phyloP scores from a whole-genome alignment of 225 moss, liverwort and hornwort species.

The Marchantia paleacea region DNA sequence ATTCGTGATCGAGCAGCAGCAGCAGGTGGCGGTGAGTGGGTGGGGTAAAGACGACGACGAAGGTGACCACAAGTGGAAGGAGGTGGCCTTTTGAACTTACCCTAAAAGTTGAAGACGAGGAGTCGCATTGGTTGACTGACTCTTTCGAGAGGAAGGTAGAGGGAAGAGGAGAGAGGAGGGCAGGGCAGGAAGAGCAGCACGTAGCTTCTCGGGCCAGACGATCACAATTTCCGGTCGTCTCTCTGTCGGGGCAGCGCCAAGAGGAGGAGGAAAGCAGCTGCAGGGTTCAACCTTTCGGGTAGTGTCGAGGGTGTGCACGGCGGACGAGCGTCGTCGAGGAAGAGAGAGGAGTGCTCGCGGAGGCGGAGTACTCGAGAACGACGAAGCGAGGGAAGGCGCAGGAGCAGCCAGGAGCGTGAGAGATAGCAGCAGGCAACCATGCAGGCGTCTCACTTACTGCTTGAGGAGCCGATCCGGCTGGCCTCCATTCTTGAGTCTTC shows the following conservation, averaged over 20 bases:
- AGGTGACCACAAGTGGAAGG: neutral
- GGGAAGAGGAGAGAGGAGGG: neutral
- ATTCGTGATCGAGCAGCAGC: neutral
- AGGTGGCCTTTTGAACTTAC: slow-evolving; percentile 18
- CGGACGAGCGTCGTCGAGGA: too few relatives aligned
- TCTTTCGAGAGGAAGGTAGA: neutral
- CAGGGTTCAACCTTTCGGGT: neutral
- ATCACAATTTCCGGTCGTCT: slow-evolving; percentile 6
- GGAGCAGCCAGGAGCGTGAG: slow-evolving; percentile 3
- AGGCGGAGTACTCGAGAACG: neutral
- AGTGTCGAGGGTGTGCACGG: neutral
- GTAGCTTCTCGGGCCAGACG: slow-evolving; percentile 1
- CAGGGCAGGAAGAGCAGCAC: neutral
- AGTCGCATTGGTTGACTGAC: slow-evolving; percentile 23
- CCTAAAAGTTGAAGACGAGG: slow-evolving; percentile 23
- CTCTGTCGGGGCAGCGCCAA: neutral
- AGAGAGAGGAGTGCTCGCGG: neutral
- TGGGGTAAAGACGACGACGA: neutral
- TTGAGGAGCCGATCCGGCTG: slow-evolving; percentile 98
- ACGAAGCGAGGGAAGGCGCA: neutral
- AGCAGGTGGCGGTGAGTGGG: neutral
- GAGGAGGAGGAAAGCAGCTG: neutral
- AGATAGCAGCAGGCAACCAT: slow-evolving; percentile 32
- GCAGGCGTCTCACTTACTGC: slow-evolving; percentile 80
- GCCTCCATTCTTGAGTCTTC: slow-evolving; percentile 90